Evolutionary conservation across 345 rosid genomes (phyloP).

Genomic region (Sisymbrium altissimum): DNA sequence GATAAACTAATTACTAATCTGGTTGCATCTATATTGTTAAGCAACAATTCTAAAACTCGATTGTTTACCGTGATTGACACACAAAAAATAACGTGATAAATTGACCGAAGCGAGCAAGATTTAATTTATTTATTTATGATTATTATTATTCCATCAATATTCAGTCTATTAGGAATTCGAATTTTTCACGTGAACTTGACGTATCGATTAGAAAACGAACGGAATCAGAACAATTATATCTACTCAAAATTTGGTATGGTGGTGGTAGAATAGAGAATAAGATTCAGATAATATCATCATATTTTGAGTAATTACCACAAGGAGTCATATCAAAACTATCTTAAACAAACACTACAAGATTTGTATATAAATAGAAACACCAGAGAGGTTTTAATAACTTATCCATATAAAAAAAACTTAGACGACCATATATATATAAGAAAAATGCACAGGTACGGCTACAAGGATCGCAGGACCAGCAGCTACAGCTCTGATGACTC

Average conservation of each 20-base stretch:
- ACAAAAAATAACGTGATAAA: too few relatives aligned
- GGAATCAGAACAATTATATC: constrained; percentile 26
- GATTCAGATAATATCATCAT: constrained; percentile 12
- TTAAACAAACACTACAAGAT: background rate
- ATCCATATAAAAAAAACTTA: background rate
- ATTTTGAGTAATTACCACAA: background rate
- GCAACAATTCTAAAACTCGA: too few relatives aligned
- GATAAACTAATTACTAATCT: too few relatives aligned
- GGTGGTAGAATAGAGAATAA: constrained; percentile 18
- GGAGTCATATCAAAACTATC: background rate
- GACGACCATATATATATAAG: background rate
- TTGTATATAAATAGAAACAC: background rate
- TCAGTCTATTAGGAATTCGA: background rate
- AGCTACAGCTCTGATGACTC: background rate
- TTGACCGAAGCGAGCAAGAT: too few relatives aligned
- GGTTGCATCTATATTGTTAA: too few relatives aligned
- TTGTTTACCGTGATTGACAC: too few relatives aligned
- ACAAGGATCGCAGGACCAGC: background rate
- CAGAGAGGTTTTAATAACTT: background rate
- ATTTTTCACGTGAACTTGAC: constrained; percentile 2
- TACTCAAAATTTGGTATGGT: constrained; percentile 28
- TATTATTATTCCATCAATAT: too few relatives aligned
- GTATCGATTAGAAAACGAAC: background rate
- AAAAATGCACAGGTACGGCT: background rate
- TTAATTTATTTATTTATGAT: too few relatives aligned